Conservation (phyloP, 495 filamentous ascomycete genomes). For the Oidiodendron maius region DNA sequence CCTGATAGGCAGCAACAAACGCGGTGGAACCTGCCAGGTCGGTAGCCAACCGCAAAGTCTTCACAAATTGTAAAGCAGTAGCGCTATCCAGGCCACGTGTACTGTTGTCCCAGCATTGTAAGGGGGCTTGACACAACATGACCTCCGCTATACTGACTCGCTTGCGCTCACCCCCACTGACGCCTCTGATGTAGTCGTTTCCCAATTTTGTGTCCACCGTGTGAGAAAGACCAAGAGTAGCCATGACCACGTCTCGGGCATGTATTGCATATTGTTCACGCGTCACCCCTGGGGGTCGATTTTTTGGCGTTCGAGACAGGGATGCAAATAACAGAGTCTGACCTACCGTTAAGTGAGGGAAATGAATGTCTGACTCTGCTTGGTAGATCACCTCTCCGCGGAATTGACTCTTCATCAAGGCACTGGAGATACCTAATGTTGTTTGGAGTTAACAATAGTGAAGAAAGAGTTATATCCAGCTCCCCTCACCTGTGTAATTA, state of each 20-base stretch:
- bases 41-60: slow-evolving; percentile 56
- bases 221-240: slow-evolving; percentile 67
- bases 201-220: slow-evolving; percentile 69
- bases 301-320: slow-evolving; percentile 53
- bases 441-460: slow-evolving; percentile 16
- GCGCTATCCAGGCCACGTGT: slow-evolving; percentile 73
- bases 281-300: slow-evolving; percentile 53
- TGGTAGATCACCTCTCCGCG: slow-evolving; percentile 71
- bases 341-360: slow-evolving; percentile 68
- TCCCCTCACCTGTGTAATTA: slow-evolving; percentile 59
- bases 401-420: slow-evolving; percentile 34
- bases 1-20: slow-evolving; percentile 74
- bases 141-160: slow-evolving; percentile 72
- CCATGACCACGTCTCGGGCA: slow-evolving; percentile 67
- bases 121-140: slow-evolving; percentile 51
- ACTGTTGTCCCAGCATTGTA: slow-evolving; percentile 80
- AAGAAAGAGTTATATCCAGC: not conserved
- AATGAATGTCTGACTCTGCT: slow-evolving; percentile 71
- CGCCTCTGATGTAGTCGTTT: slow-evolving; percentile 69
- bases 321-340: slow-evolving; percentile 72
- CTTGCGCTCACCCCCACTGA: slow-evolving; percentile 74
- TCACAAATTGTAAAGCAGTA: slow-evolving; percentile 70
- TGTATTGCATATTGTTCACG: slow-evolving; percentile 53
- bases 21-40: slow-evolving; percentile 58
- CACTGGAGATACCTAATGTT: slow-evolving; percentile 37